These are phyloP conservation scores for Cladophialophora carrionii DNA, from an alignment of 2,329 filamentous ascomycete genomes.

Conservation along the genomic window DNA sequence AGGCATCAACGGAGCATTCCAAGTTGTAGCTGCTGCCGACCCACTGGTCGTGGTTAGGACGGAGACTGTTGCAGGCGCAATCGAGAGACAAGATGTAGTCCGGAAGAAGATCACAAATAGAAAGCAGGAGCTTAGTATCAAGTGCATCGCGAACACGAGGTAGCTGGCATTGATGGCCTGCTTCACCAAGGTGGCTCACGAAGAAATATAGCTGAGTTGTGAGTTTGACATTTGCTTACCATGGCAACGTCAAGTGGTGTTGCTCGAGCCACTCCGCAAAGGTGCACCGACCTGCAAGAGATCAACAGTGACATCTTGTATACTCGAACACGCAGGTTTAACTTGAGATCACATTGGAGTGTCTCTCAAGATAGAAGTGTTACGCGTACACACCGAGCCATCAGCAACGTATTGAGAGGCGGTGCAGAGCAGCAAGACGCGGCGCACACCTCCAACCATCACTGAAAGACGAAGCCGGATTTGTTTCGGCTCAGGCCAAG, in stretches of 20 bases:
- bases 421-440: background rate
- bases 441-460: background rate
- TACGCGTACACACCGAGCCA: background rate
- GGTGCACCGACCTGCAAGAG: background rate
- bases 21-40: slow-evolving; percentile 7
- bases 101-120: background rate
- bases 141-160: background rate
- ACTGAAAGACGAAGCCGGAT: background rate
- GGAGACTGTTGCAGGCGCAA: background rate
- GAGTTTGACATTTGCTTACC: background rate
- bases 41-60: background rate
- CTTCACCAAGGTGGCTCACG: background rate
- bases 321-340: background rate
- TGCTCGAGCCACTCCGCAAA: background rate
- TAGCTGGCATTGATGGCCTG: background rate
- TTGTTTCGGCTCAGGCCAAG: slow-evolving; percentile 4
- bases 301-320: background rate
- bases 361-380: background rate
- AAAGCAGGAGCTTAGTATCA: background rate
- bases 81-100: background rate
- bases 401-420: no score
- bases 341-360: background rate
- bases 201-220: background rate
- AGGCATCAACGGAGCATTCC: slow-evolving; percentile 20
- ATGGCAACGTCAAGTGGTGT: background rate